Evolutionary conservation across 1,139 yeast species (phyloP).

Genomic region (Geotrichum aggregatum): DNA sequence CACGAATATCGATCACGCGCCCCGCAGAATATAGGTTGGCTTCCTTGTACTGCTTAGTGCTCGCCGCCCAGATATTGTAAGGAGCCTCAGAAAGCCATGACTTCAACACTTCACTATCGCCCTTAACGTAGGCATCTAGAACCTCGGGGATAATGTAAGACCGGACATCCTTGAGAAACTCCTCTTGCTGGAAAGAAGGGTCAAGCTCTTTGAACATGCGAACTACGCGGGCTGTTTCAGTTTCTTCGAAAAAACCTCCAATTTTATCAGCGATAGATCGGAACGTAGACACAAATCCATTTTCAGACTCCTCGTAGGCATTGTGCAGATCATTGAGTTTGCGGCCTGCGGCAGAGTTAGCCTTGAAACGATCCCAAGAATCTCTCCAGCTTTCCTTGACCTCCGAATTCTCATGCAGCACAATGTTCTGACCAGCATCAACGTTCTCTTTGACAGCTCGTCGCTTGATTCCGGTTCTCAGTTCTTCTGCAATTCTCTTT

Average conservation of each 20-base stretch:
- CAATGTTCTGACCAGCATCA: constrained; percentile 80
- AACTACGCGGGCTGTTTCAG: constrained; percentile 89
- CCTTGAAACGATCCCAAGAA: constrained; percentile 49
- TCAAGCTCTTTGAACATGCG: constrained; percentile 85
- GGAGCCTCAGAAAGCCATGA: constrained; percentile 97
- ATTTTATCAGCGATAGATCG: constrained; percentile 78
- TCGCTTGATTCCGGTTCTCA: constrained; percentile 53
- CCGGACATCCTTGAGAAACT: constrained; percentile 78
- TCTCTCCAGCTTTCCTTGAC: constrained; percentile 61
- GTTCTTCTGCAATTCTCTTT: constrained; percentile 49
- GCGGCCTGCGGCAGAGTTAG: constrained; percentile 64
- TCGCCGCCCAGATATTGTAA: constrained; percentile 88
- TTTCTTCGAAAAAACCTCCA: constrained; percentile 88
- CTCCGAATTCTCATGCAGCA: constrained; percentile 80
- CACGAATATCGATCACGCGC: constrained; percentile 86
- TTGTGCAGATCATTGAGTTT: constrained; percentile 57
- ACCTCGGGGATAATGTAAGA: constrained; percentile 93
- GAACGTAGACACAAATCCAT: constrained; percentile 76
- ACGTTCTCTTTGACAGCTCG: constrained; percentile 72
- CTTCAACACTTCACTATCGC: constrained; percentile 78
- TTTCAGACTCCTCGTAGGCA: constrained; percentile 83
- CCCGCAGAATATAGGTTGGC: constrained; percentile 93
- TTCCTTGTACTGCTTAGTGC: constrained; percentile 86
- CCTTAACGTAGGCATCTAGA: constrained; percentile 90
- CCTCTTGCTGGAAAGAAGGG: constrained; percentile 77